Conservation (phyloP, 805 yeast species). For the Pichia phayaonensis region DNA sequence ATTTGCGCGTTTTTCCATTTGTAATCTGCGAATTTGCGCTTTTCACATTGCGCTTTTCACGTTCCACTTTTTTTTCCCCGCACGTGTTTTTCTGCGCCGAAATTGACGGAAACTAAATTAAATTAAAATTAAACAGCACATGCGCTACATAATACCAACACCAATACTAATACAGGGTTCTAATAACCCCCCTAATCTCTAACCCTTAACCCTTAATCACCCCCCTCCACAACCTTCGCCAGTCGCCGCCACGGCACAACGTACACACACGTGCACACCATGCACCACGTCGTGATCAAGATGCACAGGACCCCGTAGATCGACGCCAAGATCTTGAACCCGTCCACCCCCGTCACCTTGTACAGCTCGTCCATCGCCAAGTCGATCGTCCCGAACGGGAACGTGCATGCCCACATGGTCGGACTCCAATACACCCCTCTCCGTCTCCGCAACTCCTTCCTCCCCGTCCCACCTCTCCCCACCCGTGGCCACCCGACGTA, state of each 20-base stretch:
- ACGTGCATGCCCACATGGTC: conserved; percentile 79
- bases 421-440: conserved; percentile 30
- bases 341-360: conserved; percentile 37
- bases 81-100: too few relatives aligned
- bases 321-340: conserved; percentile 56
- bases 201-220: too few relatives aligned
- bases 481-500: conserved; percentile 13
- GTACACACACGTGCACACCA: conserved; percentile 28
- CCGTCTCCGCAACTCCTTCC: neutral
- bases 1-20: too few relatives aligned
- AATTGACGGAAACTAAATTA: too few relatives aligned
- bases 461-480: neutral
- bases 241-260: conserved; percentile 24
- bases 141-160: too few relatives aligned
- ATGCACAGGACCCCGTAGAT: conserved; percentile 52
- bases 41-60: too few relatives aligned
- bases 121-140: too few relatives aligned
- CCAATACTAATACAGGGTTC: too few relatives aligned
- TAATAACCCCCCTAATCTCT: too few relatives aligned
- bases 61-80: too few relatives aligned
- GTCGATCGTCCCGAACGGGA: conserved; percentile 83
- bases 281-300: conserved; percentile 36
- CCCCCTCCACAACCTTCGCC: neutral
- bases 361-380: conserved; percentile 50
- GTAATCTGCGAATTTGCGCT: too few relatives aligned